Evolutionary conservation across 202 grass and related monocot species (phyloP).

Genomic region (Saccharum hybrid): DNA sequence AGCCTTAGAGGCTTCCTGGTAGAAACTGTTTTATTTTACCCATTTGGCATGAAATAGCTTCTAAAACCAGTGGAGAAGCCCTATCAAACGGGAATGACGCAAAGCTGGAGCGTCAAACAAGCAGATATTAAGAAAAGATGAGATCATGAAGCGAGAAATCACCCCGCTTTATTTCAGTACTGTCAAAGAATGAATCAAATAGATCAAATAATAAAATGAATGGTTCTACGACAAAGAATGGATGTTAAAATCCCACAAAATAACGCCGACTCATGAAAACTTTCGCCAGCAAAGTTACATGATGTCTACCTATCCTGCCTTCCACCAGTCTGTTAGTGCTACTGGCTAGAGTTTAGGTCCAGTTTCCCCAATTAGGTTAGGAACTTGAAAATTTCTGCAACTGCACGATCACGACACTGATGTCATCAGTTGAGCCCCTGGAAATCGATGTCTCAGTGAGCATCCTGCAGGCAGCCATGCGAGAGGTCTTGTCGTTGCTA

Average conservation of each 20-base stretch:
- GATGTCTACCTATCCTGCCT: constrained; percentile 34
- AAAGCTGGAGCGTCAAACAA: neutral
- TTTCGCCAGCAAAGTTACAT: constrained; percentile 56
- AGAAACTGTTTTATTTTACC: too few species aligned
- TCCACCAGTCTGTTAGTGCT: constrained; percentile 47
- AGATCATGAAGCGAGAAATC: neutral
- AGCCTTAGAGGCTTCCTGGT: too few species aligned
- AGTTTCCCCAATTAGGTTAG: constrained; percentile 21
- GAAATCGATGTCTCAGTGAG: constrained; percentile 66
- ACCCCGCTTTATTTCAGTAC: constrained; percentile 40
- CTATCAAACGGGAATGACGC: too few species aligned
- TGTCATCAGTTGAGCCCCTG: constrained; percentile 78
- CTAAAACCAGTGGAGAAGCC: too few species aligned
- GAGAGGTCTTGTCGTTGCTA: constrained; percentile 42
- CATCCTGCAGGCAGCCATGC: constrained; percentile 69
- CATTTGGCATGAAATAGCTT: too few species aligned
- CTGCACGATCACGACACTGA: constrained; percentile 77
- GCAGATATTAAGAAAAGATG: neutral
- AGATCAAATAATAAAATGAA: constrained; percentile 15
- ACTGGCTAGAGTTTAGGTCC: constrained; percentile 31
- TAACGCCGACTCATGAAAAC: constrained; percentile 57
- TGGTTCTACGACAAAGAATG: constrained; percentile 19
- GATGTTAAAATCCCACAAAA: constrained; percentile 36
- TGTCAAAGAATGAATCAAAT: constrained; percentile 55
- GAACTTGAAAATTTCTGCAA: constrained; percentile 60